Conservation (phyloP, 805 yeast species). For the Candida fluviatilis region DNA sequence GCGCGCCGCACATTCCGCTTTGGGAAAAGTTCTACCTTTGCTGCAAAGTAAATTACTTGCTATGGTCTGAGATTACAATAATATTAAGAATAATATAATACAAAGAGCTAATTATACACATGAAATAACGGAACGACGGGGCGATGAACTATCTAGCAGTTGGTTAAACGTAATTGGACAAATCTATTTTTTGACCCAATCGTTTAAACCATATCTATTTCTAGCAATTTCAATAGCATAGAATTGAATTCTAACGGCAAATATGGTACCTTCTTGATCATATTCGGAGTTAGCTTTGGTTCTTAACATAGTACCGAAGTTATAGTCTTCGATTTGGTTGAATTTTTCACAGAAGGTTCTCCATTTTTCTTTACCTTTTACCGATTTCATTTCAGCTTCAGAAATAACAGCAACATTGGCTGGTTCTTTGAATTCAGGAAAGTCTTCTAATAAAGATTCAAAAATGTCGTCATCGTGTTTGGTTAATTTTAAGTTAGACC, state of each 20-base stretch:
- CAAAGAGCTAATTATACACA: not conserved
- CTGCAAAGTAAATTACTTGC: too few relatives aligned
- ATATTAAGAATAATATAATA: not conserved
- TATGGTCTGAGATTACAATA: not conserved
- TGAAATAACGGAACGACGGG: not conserved
- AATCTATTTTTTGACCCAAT: slow-evolving; percentile 57
- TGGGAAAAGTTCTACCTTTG: too few relatives aligned
- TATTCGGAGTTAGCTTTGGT: slow-evolving; percentile 69
- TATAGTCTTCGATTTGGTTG: slow-evolving; percentile 85
- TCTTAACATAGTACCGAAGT: slow-evolving; percentile 92
- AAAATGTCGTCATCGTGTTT: slow-evolving; percentile 69
- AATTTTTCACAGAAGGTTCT: slow-evolving; percentile 78
- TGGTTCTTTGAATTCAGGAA: slow-evolving; percentile 82
- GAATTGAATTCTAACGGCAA: slow-evolving; percentile 90
- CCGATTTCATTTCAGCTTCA: slow-evolving; percentile 81
- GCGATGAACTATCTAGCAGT: too few relatives aligned
- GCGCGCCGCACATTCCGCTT: too few relatives aligned
- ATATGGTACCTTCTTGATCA: slow-evolving; percentile 77
- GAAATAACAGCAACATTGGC: slow-evolving; percentile 51
- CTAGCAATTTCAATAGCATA: slow-evolving; percentile 93
- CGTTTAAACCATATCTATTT: slow-evolving; percentile 85
- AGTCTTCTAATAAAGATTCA: slow-evolving; percentile 54
- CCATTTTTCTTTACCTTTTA: slow-evolving; percentile 84
- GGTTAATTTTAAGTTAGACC: slow-evolving; percentile 73
- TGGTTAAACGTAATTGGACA: too few relatives aligned